phyloP scores from a whole-genome alignment of 345 rosid genomes.

The Durio zibethinus region DNA sequence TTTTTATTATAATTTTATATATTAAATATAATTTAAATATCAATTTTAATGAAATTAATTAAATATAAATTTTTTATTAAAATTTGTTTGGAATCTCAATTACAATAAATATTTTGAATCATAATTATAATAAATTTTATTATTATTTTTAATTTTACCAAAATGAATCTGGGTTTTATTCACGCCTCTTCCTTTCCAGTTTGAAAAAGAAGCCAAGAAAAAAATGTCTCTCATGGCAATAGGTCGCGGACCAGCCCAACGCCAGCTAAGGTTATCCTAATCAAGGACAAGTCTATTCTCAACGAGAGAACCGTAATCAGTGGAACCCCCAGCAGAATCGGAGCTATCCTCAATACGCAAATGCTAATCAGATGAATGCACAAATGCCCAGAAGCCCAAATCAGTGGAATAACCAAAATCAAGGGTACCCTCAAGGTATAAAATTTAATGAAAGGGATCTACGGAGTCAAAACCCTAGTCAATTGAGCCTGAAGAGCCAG shows the following conservation, averaged over 20 bases:
- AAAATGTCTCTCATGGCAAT: conserved; percentile 41
- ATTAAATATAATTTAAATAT: too few species aligned
- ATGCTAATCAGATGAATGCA: conserved; percentile 21
- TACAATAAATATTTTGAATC: too few species aligned
- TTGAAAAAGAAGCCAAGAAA: not conserved
- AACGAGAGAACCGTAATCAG: conserved; percentile 29
- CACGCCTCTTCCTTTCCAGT: not conserved
- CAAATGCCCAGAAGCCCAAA: conserved; percentile 32
- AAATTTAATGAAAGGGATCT: conserved; percentile 25
- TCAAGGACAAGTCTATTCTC: conserved; percentile 23
- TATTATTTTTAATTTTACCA: too few species aligned
- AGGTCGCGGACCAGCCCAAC: conserved; percentile 32
- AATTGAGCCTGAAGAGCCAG: conserved; percentile 24
- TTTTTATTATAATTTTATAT: too few species aligned
- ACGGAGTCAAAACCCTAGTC: conserved; percentile 29
- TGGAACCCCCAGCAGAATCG: conserved; percentile 18
- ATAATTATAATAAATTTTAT: too few species aligned
- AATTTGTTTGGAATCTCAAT: too few species aligned
- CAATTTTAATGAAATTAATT: too few species aligned
- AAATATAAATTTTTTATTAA: too few species aligned
- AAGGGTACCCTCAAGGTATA: conserved; percentile 25
- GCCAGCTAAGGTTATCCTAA: conserved; percentile 23
- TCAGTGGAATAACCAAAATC: conserved; percentile 39
- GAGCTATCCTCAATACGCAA: conserved; percentile 7
- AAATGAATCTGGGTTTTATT: conserved; percentile 36